Evolutionary conservation across 768 basidiomycete species (phyloP), one percentile per base, ranked within the genome.

Genomic region (Cyathus striatus): DNA sequence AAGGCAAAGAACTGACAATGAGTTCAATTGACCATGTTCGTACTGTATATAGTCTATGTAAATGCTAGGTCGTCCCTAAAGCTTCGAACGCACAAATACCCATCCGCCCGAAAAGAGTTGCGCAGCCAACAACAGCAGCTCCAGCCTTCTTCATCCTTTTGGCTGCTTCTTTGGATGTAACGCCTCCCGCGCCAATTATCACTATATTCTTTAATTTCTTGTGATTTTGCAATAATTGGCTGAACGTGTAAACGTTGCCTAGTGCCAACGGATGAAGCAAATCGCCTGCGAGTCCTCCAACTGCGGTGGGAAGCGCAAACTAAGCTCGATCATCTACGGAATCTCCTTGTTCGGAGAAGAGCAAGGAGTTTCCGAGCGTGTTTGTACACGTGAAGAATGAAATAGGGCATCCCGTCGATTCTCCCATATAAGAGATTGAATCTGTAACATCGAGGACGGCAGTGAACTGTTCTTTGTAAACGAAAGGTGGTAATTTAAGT

Each of bases 111-210:
- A 75, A 64, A 14, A 75, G 46, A 12, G 75, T 76, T 9, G 75
- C 76, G 47, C 70, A 69, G 2, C 78, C 91, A 4, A 93, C 81
- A 1, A 81, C 78, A 38, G 66, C 62, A 6, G 90, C 90, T 3
- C 90, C 90, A 7, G 79, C 87, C 36, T 67, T 66, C n/a, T 66
- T 64, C 88, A 92, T 92, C 42, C 90, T 70, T 41, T 63, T 58
- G 10, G 72, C 78, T 2, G 78, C 81, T 17, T 65, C 82, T 4
- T 67, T 62, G 17, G 75, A 75, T 2, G 76, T 81, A 14, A 90
- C 87, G 4, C 90, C 90, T 1, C 91, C 90, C n/a, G 85, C 83
- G 2, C 90, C 91, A 36, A 93, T 75, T 42, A 92, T 66, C 39
- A 66, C 65, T 42, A 90, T 75, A 2, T 64, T 52, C 22, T 58